phyloP scores from a whole-genome alignment of 2,329 filamentous ascomycete species.

The Teratosphaeria zuluensis region DNA sequence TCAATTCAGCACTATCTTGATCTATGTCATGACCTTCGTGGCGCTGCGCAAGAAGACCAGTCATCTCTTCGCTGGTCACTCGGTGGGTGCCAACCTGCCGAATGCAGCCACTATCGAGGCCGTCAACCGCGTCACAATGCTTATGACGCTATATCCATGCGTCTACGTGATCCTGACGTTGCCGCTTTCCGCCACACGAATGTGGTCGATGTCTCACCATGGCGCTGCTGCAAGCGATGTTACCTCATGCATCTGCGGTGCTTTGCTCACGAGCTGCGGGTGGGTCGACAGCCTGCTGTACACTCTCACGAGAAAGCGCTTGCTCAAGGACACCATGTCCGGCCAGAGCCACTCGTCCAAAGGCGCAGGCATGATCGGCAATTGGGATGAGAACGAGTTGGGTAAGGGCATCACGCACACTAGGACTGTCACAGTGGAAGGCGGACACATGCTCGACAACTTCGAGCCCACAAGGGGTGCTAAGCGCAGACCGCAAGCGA shows the following conservation, averaged over 20 bases:
- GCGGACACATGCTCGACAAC: constrained; percentile 8
- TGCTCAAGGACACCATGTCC: constrained; percentile 35
- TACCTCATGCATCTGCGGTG: constrained; percentile 42
- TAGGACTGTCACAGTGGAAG: constrained; percentile 17
- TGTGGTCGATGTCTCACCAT: constrained; percentile 50
- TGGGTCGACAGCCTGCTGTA: constrained; percentile 51
- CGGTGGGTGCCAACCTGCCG: constrained; percentile 5
- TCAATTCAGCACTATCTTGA: constrained; percentile 42
- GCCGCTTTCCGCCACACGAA: constrained; percentile 54
- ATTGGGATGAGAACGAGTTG: constrained; percentile 10
- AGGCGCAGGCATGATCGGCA: constrained; percentile 4
- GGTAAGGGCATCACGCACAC: constrained; percentile 20
- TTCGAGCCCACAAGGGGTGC: background rate
- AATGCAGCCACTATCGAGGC: constrained; percentile 17
- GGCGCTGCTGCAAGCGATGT: constrained; percentile 23
- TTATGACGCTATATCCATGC: constrained; percentile 58
- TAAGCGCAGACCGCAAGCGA: background rate
- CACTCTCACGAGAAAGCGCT: constrained; percentile 46
- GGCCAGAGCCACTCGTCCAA: background rate
- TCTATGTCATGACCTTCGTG: constrained; percentile 35
- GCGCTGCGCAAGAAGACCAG: constrained; percentile 21
- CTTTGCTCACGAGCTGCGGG: constrained; percentile 49
- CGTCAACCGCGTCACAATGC: constrained; percentile 38
- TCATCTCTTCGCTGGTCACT: constrained; percentile 9
- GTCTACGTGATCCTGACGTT: constrained; percentile 62